Conservation (phyloP, 805 yeast genomes). For the Lachancea nothofagi region DNA sequence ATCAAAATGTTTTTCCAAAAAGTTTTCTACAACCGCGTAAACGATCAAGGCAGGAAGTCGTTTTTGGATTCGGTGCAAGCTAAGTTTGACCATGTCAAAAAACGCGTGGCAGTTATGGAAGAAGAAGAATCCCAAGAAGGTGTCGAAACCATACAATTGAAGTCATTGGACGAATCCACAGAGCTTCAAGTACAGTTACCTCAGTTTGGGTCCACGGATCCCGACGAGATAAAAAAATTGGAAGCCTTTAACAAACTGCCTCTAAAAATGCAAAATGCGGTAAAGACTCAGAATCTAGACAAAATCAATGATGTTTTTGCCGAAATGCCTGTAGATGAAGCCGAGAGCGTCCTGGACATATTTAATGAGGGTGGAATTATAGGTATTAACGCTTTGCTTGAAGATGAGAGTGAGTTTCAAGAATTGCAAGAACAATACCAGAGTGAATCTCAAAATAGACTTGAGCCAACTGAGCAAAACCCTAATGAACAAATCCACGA, state of each 20-base stretch:
- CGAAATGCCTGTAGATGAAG: constrained; percentile 63
- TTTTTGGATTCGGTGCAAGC: constrained; percentile 67
- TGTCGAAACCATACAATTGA: constrained; percentile 80
- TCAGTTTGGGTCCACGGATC: constrained; percentile 43
- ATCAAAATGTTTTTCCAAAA: constrained; percentile 64
- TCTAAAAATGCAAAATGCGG: constrained; percentile 62
- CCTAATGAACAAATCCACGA: constrained; percentile 16
- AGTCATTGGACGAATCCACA: constrained; percentile 78
- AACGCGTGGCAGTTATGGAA: constrained; percentile 70
- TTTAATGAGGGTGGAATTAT: constrained; percentile 80
- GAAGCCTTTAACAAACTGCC: constrained; percentile 56
- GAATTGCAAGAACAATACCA: constrained; percentile 45
- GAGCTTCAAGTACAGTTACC: constrained; percentile 71
- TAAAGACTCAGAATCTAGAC: constrained; percentile 65
- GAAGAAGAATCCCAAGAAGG: constrained; percentile 42
- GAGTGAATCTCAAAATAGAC: constrained; percentile 17
- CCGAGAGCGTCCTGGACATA: constrained; percentile 67
- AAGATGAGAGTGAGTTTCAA: constrained; percentile 65
- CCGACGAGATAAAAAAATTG: constrained; percentile 39
- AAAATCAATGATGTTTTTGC: constrained; percentile 81
- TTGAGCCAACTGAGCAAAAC: constrained; percentile 10
- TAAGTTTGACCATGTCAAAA: constrained; percentile 69
- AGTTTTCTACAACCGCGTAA: constrained; percentile 35
- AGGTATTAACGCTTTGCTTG: constrained; percentile 71
- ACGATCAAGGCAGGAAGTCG: constrained; percentile 61